phyloP scores from a whole-genome alignment of 352 stramenopile genomes.

The Phytophthora fragariae region DNA sequence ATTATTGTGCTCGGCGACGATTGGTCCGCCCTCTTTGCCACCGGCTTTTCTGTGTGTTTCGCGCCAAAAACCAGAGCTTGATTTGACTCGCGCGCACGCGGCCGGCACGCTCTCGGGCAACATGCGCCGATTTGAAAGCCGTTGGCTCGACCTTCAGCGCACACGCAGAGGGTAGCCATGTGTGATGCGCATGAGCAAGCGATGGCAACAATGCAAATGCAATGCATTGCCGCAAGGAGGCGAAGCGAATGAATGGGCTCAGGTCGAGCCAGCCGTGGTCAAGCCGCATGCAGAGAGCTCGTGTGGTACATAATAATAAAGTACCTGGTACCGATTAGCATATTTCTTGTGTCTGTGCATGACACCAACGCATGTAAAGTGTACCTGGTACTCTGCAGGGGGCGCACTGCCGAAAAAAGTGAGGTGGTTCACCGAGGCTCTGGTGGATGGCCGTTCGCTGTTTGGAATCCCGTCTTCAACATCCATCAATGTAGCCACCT shows the following conservation, averaged over 20 bases:
- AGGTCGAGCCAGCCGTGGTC: background rate
- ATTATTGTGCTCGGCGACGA: slow-evolving; percentile 4
- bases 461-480: no score
- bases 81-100: slow-evolving; percentile 7
- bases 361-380: no score
- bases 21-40: slow-evolving; percentile 20
- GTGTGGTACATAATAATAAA: no score
- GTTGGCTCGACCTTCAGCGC: slow-evolving; percentile 9
- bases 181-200: slow-evolving; percentile 7
- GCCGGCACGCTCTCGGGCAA: slow-evolving; percentile 19
- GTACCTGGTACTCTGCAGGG: no score
- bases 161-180: slow-evolving; percentile 17
- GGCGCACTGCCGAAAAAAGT: no score
- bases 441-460: no score
- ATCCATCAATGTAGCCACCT: background rate
- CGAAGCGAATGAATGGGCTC: background rate
- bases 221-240: background rate
- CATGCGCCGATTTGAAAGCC: slow-evolving; percentile 8
- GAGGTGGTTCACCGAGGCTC: no score
- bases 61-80: slow-evolving; percentile 32
- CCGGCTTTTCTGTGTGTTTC: slow-evolving; percentile 17
- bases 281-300: background rate
- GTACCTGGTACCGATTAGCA: no score
- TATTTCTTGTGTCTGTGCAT: no score
- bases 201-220: slow-evolving; percentile 13